Evolutionary conservation across 2,329 filamentous ascomycete genomes (phyloP).

Genomic region (Venturia asperata): DNA sequence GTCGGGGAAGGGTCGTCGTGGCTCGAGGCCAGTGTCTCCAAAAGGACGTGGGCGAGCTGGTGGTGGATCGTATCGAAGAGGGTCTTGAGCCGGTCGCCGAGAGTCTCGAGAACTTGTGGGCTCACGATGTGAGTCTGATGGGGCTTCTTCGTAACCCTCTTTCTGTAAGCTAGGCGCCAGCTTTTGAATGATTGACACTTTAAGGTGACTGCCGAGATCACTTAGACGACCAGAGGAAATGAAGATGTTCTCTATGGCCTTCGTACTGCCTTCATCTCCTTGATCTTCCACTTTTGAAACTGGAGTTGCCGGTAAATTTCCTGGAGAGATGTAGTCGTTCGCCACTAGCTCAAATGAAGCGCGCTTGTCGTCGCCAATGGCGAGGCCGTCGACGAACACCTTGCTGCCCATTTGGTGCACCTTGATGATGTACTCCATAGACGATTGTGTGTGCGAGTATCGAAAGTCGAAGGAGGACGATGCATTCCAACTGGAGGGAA

Average conservation of each 20-base stretch:
- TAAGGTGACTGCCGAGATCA: slow-evolving; percentile 63
- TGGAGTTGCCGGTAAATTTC: slow-evolving; percentile 47
- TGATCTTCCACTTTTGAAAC: slow-evolving; percentile 28
- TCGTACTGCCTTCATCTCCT: slow-evolving; percentile 24
- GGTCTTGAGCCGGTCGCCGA: slow-evolving; percentile 35
- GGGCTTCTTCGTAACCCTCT: slow-evolving; percentile 64
- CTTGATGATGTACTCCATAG: slow-evolving; percentile 76
- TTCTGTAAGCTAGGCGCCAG: slow-evolving; percentile 70
- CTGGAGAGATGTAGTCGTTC: slow-evolving; percentile 66
- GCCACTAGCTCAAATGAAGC: slow-evolving; percentile 66
- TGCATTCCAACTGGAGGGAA: slow-evolving; percentile 76
- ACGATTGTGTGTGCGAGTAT: slow-evolving; percentile 78
- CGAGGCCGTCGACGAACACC: slow-evolving; percentile 74
- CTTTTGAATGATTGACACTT: slow-evolving; percentile 74
- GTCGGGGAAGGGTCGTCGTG: slow-evolving; percentile 56
- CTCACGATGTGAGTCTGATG: slow-evolving; percentile 23
- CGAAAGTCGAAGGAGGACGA: slow-evolving; percentile 69
- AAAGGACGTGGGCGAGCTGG: slow-evolving; percentile 64
- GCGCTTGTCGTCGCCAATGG: slow-evolving; percentile 72
- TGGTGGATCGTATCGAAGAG: slow-evolving; percentile 40
- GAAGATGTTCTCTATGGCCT: slow-evolving; percentile 53
- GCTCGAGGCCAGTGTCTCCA: slow-evolving; percentile 52
- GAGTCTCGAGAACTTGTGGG: slow-evolving; percentile 36
- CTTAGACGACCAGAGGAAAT: slow-evolving; percentile 63
- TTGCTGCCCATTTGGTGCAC: slow-evolving; percentile 75